A percentile compares a stretch with the other conserved stretches of the same genome.
These are phyloP conservation scores for Suillus brevipes DNA, from an alignment of 768 basidiomycete genomes.

Conservation along the genomic window DNA sequence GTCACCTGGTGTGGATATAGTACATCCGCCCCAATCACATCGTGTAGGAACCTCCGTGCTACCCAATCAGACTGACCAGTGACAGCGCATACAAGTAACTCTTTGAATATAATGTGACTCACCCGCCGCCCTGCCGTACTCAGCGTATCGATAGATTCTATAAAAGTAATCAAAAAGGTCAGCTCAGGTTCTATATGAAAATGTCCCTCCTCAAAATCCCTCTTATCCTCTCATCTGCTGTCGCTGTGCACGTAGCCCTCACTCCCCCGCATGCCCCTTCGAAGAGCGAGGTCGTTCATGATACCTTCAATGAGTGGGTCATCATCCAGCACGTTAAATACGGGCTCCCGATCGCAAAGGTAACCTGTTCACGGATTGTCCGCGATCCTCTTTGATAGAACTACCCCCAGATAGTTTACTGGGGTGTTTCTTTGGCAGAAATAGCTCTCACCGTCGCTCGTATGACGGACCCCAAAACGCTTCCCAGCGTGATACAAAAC, in stretches of 20 bases:
- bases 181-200: constrained; percentile 7
- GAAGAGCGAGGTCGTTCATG: constrained; percentile 27
- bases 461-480: background rate
- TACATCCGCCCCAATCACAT: background rate
- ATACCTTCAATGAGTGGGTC: constrained; percentile 5
- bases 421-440: constrained; percentile 5
- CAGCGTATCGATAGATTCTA: background rate
- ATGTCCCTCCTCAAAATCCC: constrained; percentile 41
- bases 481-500: constrained; percentile 3
- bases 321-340: background rate
- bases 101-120: background rate
- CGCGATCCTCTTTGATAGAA: background rate
- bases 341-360: background rate
- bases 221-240: constrained; percentile 41
- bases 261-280: constrained; percentile 50
- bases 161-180: background rate
- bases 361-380: background rate
- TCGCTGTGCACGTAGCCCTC: constrained; percentile 40
- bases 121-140: background rate
- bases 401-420: constrained; percentile 5
- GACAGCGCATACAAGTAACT: background rate
- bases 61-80: background rate
- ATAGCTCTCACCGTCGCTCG: background rate
- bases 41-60: background rate
- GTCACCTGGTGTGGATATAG: background rate